Evolutionary conservation across 805 yeast genomes (phyloP).

Genomic region (Ogataea ramenticola): DNA sequence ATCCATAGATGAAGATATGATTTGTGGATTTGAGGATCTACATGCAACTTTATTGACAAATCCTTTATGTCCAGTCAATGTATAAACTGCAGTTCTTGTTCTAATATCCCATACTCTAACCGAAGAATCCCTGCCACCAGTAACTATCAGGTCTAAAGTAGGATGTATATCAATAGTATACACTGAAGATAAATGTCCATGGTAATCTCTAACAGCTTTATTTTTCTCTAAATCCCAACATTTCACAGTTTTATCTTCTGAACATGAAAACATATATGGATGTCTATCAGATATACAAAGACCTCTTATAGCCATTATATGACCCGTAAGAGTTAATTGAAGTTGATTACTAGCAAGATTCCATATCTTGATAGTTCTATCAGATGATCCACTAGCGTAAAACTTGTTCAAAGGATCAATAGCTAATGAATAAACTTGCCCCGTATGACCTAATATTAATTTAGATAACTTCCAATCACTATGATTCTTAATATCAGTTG

Average conservation of each 20-base stretch:
- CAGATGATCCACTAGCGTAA: slow-evolving; percentile 90
- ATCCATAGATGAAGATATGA: slow-evolving; percentile 78
- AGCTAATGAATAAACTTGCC: slow-evolving; percentile 82
- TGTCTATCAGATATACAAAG: slow-evolving; percentile 64
- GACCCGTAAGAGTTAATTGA: slow-evolving; percentile 80
- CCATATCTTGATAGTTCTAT: slow-evolving; percentile 87
- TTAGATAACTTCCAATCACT: slow-evolving; percentile 66
- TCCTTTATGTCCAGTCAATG: slow-evolving; percentile 72
- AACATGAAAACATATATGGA: slow-evolving; percentile 86
- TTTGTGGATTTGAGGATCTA: slow-evolving; percentile 75
- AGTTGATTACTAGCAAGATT: slow-evolving; percentile 66
- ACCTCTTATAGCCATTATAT: slow-evolving; percentile 81
- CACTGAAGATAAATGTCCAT: slow-evolving; percentile 90
- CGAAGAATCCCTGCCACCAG: slow-evolving; percentile 86
- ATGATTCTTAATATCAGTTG: slow-evolving; percentile 23
- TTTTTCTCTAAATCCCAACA: slow-evolving; percentile 96
- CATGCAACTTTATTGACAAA: slow-evolving; percentile 66
- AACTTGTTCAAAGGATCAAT: slow-evolving; percentile 85
- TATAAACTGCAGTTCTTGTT: slow-evolving; percentile 65
- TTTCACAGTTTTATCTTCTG: slow-evolving; percentile 87
- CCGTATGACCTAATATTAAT: slow-evolving; percentile 83
- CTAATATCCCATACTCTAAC: slow-evolving; percentile 93
- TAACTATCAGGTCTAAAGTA: slow-evolving; percentile 69
- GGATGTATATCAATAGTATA: slow-evolving; percentile 84
- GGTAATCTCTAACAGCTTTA: slow-evolving; percentile 74